A percentile compares a stretch with the other conserved stretches of the same genome.
Evolutionary conservation across 2,329 filamentous ascomycete species (phyloP).

Genomic region (Diaporthe citriasiana): DNA sequence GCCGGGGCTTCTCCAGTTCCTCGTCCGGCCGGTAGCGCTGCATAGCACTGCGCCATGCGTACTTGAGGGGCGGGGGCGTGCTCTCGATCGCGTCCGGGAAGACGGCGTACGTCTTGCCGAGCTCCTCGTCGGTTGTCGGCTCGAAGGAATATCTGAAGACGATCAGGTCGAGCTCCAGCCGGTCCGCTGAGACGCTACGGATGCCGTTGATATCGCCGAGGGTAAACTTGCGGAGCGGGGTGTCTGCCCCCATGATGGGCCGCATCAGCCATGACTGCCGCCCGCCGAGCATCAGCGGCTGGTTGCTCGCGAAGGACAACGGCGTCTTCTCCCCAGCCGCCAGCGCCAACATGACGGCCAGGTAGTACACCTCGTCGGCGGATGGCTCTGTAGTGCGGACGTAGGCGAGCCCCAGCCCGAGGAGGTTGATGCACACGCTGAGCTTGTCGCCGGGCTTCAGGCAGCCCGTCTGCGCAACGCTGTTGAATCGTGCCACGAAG

Average conservation of each 20-base stretch:
- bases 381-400: neutral
- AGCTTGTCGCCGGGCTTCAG: neutral
- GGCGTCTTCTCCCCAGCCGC: neutral
- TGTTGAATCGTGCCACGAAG: neutral
- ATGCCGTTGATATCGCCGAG: neutral
- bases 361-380: neutral
- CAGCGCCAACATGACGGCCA: neutral
- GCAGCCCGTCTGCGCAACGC: neutral
- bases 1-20: neutral
- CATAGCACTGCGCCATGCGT: neutral
- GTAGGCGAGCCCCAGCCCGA: neutral
- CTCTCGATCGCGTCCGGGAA: slow-evolving; percentile 8
- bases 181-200: neutral
- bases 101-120: neutral
- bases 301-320: neutral
- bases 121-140: neutral
- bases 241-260: neutral
- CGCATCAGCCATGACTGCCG: neutral
- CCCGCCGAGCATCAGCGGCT: neutral
- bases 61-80: neutral
- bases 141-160: neutral
- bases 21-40: neutral
- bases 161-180: neutral
- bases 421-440: neutral
- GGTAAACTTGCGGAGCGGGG: neutral